Conservation (phyloP, 164 flowering plant species). For the Vitis rotundifolia region DNA sequence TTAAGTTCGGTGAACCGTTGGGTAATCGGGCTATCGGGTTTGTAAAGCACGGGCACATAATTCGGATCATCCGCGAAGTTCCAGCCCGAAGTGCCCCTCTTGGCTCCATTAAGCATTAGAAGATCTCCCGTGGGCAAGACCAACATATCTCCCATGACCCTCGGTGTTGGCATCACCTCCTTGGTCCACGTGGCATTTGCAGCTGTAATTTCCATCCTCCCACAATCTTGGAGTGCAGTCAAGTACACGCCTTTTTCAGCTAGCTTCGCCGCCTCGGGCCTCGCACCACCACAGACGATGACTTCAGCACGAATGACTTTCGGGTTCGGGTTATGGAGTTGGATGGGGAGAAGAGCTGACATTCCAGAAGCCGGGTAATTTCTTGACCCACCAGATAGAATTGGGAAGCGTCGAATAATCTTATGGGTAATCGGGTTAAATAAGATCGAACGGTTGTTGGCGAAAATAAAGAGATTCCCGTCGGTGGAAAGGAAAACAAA, state of each 20-base stretch:
- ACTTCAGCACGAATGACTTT: constrained; percentile 34
- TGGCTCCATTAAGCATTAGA: constrained; percentile 61
- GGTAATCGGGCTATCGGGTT: constrained; percentile 15
- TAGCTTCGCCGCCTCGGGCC: constrained; percentile 8
- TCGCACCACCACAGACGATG: constrained; percentile 60
- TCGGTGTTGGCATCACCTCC: constrained; percentile 54
- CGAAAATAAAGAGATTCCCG: constrained; percentile 70
- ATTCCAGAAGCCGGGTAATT: constrained; percentile 64
- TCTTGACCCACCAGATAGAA: constrained; percentile 54
- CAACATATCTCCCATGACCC: constrained; percentile 65
- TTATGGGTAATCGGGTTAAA: constrained; percentile 31
- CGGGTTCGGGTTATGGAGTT: constrained; percentile 5
- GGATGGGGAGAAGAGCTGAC: constrained; percentile 63
- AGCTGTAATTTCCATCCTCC: constrained; percentile 35
- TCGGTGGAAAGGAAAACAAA: constrained; percentile 62
- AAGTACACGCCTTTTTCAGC: not conserved
- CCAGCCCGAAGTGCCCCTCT: constrained; percentile 57
- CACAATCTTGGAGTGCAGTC: constrained; percentile 47
- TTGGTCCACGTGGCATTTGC: constrained; percentile 42
- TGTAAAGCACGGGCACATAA: constrained; percentile 26
- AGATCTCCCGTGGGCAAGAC: constrained; percentile 54
- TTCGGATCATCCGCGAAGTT: constrained; percentile 38
- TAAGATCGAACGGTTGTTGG: constrained; percentile 60
- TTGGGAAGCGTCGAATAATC: constrained; percentile 41
- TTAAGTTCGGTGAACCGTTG: constrained; percentile 34